These are phyloP conservation scores for Auxenochlorella pyrenoidosa DNA, from an alignment of 139 green algal genomes.

Conservation along the genomic window DNA sequence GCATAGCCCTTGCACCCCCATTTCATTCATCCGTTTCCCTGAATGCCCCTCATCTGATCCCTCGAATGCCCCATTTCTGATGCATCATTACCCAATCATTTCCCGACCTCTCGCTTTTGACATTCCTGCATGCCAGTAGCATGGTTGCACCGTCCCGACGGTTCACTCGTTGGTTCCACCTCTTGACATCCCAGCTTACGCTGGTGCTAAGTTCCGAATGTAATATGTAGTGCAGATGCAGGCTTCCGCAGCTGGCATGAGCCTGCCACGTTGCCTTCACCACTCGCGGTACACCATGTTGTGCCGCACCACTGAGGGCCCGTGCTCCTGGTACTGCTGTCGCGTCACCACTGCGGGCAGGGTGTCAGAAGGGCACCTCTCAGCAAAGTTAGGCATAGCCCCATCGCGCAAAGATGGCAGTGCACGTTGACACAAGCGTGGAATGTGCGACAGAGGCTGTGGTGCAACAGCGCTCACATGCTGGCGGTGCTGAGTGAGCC, in stretches of 20 bases:
- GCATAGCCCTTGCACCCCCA: background rate
- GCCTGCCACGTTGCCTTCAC: background rate
- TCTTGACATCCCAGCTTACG: too few relatives aligned
- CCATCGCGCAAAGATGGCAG: too few relatives aligned
- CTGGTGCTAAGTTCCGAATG: background rate
- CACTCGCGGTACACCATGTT: conserved; percentile 51
- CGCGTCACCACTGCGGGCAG: conserved; percentile 15
- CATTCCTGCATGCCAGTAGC: background rate
- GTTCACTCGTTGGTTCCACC: too few relatives aligned
- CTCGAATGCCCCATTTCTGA: background rate
- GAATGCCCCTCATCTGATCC: background rate
- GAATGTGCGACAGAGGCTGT: background rate
- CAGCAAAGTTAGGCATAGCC: too few relatives aligned
- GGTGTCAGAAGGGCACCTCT: background rate
- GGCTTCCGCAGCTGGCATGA: background rate
- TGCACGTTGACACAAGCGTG: too few relatives aligned
- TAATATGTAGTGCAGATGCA: background rate
- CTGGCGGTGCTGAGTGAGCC: too few relatives aligned
- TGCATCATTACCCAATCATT: background rate
- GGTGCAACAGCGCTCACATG: background rate
- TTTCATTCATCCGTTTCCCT: background rate
- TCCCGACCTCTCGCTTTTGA: background rate
- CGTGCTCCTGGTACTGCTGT: conserved; percentile 72
- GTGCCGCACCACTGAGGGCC: conserved; percentile 67
- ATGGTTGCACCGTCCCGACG: background rate